Conservation (phyloP, 306 rosid species). For the Biancaea sappan region DNA sequence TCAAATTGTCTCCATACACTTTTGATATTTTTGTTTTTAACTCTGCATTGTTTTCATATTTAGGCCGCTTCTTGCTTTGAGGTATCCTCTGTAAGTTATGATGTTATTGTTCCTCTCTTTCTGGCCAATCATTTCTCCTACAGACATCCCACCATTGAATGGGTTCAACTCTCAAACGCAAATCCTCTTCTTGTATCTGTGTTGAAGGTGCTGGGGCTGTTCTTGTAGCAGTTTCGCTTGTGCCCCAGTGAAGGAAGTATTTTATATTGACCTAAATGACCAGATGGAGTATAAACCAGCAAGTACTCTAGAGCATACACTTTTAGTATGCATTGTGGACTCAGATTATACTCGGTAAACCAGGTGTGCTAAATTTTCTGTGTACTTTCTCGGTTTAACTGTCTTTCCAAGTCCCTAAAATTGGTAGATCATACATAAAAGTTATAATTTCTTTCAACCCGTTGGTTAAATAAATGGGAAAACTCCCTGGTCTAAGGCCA, state of each 20-base stretch:
- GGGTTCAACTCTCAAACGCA: slow-evolving; percentile 89
- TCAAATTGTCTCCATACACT: too few species aligned
- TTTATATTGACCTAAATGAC: slow-evolving; percentile 78
- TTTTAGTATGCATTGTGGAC: slow-evolving; percentile 52
- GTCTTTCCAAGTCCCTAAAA: neutral
- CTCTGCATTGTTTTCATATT: too few species aligned
- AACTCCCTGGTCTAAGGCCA: neutral
- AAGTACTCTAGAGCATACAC: slow-evolving; percentile 75
- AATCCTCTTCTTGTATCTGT: slow-evolving; percentile 79
- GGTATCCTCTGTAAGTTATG: too few species aligned
- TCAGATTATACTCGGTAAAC: slow-evolving; percentile 67
- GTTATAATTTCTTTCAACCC: neutral
- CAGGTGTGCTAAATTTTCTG: slow-evolving; percentile 51
- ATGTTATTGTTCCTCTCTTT: slow-evolving; percentile 83
- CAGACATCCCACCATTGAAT: slow-evolving; percentile 98
- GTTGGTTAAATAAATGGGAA: neutral
- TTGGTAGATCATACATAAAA: neutral
- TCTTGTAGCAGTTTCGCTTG: slow-evolving; percentile 61
- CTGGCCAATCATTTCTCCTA: slow-evolving; percentile 89
- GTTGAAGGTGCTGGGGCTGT: slow-evolving; percentile 53
- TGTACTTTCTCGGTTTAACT: neutral
- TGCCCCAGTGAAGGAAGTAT: slow-evolving; percentile 71
- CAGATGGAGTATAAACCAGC: slow-evolving; percentile 81
- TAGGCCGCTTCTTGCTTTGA: too few species aligned
- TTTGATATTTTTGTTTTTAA: too few species aligned